Evolutionary conservation across 768 basidiomycete genomes (phyloP), one percentile per base, ranked within the genome.

Genomic region (Mycena kentingensis): DNA sequence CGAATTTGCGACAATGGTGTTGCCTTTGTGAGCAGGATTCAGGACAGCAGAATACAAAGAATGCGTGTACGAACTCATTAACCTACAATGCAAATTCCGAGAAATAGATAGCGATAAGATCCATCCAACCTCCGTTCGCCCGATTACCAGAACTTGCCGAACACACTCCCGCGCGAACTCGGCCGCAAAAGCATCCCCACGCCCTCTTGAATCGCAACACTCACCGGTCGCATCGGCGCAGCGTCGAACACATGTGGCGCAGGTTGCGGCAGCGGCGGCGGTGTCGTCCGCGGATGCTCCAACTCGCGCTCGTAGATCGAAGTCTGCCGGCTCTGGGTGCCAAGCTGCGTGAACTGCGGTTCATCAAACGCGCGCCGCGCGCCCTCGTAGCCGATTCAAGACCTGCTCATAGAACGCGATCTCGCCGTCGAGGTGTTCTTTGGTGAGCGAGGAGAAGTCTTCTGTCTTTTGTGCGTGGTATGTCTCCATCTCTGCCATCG

Each of bases 401-500:
- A 88, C 87, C 69, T 88, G 85, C 62, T 91, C 86, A 60, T 90
- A 85, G 35, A 87, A 77, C 2, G 72, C 77, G 54, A 93, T 92
- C 66, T 92, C 87, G 6, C 83, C 86, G 57, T 92, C 88, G 3
- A 93, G 77, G 64, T 90, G 84, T 32, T 87, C 86, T 52, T 74
- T 80, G 4, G 82, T 71, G 13, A 89, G 56, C 1, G 64, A 69
- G 15, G 73, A 67, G 54, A 93, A 84, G 59, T 92, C 89, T 61
- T 89, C 87, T 6, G 67, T 64, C 66, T 90, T 88, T 66, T 90
- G 87, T 0, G 72, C 68, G 63, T 91, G 88, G 60, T 91, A 89
- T 1, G 79, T 83, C 44, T 90, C 87, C 76, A 93, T 84, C 72
- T 94, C 91, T 1, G 92, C 89, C 83, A 92, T 86, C 2, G 91